A percentile compares a stretch with the other conserved stretches of the same genome.
Evolutionary conservation across 768 basidiomycete genomes (phyloP).

Genomic region (Boletellus ananiceps): DNA sequence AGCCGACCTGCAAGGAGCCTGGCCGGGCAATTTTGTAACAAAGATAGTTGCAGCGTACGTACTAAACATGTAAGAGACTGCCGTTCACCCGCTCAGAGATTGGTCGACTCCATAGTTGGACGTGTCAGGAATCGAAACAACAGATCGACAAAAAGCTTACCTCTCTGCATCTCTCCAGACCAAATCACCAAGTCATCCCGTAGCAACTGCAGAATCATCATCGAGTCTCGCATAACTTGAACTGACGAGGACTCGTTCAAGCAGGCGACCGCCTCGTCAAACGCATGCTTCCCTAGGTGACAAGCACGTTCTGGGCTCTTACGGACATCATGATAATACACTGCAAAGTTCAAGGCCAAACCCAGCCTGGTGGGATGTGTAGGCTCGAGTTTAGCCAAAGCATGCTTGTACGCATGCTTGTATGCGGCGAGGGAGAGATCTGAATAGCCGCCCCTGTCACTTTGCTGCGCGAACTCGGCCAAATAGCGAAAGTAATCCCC

Average conservation of each 20-base stretch:
- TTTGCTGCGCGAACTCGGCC: conserved; percentile 75
- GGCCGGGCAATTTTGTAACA: neutral
- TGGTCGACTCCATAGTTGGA: conserved; percentile 22
- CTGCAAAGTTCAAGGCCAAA: conserved; percentile 89
- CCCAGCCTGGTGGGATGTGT: conserved; percentile 86
- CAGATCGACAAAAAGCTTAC: conserved; percentile 18
- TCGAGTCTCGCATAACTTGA: conserved; percentile 59
- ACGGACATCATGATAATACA: conserved; percentile 86
- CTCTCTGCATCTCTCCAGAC: conserved; percentile 66
- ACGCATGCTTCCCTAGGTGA: conserved; percentile 86
- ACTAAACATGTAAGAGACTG: neutral
- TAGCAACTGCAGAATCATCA: conserved; percentile 79
- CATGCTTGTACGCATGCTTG: conserved; percentile 83
- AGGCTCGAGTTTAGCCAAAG: conserved; percentile 63
- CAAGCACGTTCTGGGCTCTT: conserved; percentile 84
- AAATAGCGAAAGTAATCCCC: conserved; percentile 92
- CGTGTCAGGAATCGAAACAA: conserved; percentile 12
- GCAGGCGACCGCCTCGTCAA: conserved; percentile 82
- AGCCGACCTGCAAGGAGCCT: neutral
- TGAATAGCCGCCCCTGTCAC: conserved; percentile 63
- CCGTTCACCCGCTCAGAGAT: conserved; percentile 13
- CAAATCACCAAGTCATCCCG: conserved; percentile 84
- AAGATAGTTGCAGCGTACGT: neutral
- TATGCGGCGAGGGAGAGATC: conserved; percentile 79
- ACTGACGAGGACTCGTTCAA: conserved; percentile 42